These are phyloP conservation scores for Jaapia argillacea DNA, from an alignment of 768 basidiomycete species.

Conservation along the genomic window DNA sequence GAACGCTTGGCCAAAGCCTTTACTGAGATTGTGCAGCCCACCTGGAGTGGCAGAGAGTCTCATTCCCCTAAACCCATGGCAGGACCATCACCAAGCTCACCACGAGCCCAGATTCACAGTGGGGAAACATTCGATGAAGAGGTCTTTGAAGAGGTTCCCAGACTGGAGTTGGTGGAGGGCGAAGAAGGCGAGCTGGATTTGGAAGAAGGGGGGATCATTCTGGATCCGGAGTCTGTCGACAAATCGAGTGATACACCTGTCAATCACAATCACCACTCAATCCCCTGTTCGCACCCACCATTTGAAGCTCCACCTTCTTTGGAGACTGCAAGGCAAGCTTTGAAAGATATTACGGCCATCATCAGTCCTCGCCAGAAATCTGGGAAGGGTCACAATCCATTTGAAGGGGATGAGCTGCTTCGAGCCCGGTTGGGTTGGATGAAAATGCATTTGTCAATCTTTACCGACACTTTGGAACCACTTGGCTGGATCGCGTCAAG, in stretches of 20 bases:
- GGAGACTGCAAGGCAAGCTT: constrained; percentile 1
- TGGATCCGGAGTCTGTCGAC: not conserved
- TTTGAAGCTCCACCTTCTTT: not conserved
- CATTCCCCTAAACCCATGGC: too few relatives aligned
- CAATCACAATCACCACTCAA: too few relatives aligned
- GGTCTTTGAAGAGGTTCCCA: not conserved
- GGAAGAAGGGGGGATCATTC: not conserved
- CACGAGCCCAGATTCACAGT: too few relatives aligned
- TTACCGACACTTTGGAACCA: not conserved
- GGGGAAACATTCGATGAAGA: not conserved
- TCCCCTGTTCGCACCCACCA: not conserved
- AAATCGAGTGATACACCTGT: not conserved
- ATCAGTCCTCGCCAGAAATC: constrained; percentile 1
- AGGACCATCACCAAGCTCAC: too few relatives aligned
- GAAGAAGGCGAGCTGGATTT: not conserved
- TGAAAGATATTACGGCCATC: constrained; percentile 4
- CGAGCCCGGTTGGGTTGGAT: constrained; percentile 4
- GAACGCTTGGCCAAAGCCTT: not conserved
- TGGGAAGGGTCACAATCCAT: constrained; percentile 2
- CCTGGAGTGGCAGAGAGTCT: not conserved
- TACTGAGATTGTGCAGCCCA: not conserved
- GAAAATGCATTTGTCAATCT: constrained; percentile 4
- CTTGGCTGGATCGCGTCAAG: constrained; percentile 1
- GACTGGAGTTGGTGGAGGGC: not conserved
- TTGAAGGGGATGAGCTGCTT: constrained; percentile 5